Conservation (phyloP, 169 alveolate species). For the Amoebophrya sp. region DNA sequence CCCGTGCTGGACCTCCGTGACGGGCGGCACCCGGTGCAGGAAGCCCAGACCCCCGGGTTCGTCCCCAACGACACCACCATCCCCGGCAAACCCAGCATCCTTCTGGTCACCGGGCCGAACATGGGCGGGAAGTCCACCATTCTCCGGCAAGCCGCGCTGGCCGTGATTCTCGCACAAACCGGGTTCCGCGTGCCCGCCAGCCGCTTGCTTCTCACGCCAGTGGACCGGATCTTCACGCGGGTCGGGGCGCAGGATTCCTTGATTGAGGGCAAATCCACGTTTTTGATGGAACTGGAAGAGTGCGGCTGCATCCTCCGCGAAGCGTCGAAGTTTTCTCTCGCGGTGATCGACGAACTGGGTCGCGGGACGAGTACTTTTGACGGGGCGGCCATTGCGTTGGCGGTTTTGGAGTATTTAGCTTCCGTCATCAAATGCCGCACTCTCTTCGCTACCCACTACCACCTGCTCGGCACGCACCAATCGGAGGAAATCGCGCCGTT, state of each 20-base stretch:
- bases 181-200: conserved; percentile 97
- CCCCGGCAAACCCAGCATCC: conserved; percentile 43
- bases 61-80: conserved; percentile 68
- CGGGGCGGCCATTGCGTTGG: conserved; percentile 94
- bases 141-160: conserved; percentile 88
- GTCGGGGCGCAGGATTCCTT: conserved; percentile 96
- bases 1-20: neutral
- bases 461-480: conserved; percentile 68
- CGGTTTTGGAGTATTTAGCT: conserved; percentile 46
- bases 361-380: conserved; percentile 99
- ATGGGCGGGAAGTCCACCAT: conserved; percentile 99
- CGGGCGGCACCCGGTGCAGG: conserved; percentile 43
- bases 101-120: conserved; percentile 98
- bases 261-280: conserved; percentile 96
- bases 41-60: conserved; percentile 51
- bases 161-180: conserved; percentile 93
- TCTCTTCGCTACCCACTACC: conserved; percentile 94
- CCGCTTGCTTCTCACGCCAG: conserved; percentile 72
- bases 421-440: conserved; percentile 68
- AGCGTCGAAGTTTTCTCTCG: conserved; percentile 65
- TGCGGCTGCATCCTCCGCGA: conserved; percentile 66
- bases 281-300: conserved; percentile 97
- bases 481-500: conserved; percentile 50
- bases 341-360: conserved; percentile 95
- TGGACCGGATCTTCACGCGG: conserved; percentile 96